phyloP scores from a whole-genome alignment of 352 stramenopile species.

The Globisporangium ultimum region DNA sequence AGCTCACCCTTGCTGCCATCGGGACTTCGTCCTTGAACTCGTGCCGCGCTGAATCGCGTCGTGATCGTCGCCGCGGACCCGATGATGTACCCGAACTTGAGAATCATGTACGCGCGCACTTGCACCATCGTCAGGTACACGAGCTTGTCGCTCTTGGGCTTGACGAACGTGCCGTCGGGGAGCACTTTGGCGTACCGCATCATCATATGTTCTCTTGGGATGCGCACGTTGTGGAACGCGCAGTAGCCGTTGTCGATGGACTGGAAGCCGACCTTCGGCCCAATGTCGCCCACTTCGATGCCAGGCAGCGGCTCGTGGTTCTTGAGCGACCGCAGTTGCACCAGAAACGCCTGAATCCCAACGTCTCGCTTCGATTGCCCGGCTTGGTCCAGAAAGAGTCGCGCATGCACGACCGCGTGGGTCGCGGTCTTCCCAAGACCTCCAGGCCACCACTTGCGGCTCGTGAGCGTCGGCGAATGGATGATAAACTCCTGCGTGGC shows the following conservation, averaged over 20 bases:
- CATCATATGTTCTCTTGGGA: constrained; percentile 73
- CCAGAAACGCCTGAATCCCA: constrained; percentile 93
- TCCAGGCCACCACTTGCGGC: constrained; percentile 95
- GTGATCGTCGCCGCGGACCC: constrained; percentile 20
- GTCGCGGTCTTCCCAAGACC: constrained; percentile 89
- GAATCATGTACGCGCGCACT: constrained; percentile 21
- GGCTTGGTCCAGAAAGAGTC: constrained; percentile 45
- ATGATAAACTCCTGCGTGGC: constrained; percentile 91
- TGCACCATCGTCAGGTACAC: constrained; percentile 40
- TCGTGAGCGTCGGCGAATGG: constrained; percentile 92
- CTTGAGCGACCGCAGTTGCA: constrained; percentile 85
- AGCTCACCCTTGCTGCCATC: constrained; percentile 24
- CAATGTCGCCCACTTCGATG: constrained; percentile 90
- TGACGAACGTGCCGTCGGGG: constrained; percentile 50
- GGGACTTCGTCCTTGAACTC: constrained; percentile 18
- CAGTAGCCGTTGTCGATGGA: constrained; percentile 91
- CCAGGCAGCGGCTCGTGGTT: constrained; percentile 77
- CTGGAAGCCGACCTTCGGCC: constrained; percentile 91
- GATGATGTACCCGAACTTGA: constrained; percentile 17
- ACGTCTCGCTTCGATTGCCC: constrained; percentile 34
- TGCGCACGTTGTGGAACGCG: constrained; percentile 82
- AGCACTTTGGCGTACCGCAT: constrained; percentile 48
- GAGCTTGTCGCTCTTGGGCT: constrained; percentile 64
- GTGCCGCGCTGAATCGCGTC: constrained; percentile 26
- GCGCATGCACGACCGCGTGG: constrained; percentile 91